Evolutionary conservation across 164 flowering plant genomes (phyloP), one percentile per base, ranked within the genome.

Genomic region (Magnolia officinalis): DNA sequence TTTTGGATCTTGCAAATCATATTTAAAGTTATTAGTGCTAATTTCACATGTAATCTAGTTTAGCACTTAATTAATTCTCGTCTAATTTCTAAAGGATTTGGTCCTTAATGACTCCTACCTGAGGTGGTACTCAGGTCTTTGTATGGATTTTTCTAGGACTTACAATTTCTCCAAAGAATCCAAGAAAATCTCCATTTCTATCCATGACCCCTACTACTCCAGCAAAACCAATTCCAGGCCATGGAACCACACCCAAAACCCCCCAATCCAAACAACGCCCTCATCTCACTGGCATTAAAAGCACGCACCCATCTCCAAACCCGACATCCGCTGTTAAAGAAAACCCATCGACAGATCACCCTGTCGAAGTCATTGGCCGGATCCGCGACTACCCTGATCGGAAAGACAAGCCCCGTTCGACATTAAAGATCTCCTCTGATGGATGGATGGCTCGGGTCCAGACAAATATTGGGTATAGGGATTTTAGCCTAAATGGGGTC

Each of bases 401-500:
- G 11, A 87, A 87, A 61, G 89, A 89, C 6, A 85, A 87, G 73
- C 84, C 87, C 74, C 2, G 78, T 0, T 87, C 97, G 0, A 78
- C 83, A 8, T 74, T 96, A 50, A 88, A 87, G n/a, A 77, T 91
- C 50, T 87, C 90, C 72, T 77, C 88, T 0, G 92, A 89, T 45
- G 79, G 75, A 1, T 76, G 80, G 6, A 82, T 81, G 1, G 58
- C 94, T 24, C 84, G 98, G 63, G 90, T 94, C 10, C 81, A 85
- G 9, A 89, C 97, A 0, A 98, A 96, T 58, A 80, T 90, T 4
- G 99, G 99, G 80, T 94, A 91, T 84, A 55, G 97, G 8, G 98
- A 96, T 80, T 96, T 96, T 82, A 86, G 80, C 23, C 94, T 96
- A 8, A 97, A 96, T 71, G 99, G 98, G 26, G 89, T 94, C 70